These are phyloP conservation scores for Cladosporium austrohemisphaericum DNA, from an alignment of 2,329 filamentous ascomycete species.

Conservation along the genomic window DNA sequence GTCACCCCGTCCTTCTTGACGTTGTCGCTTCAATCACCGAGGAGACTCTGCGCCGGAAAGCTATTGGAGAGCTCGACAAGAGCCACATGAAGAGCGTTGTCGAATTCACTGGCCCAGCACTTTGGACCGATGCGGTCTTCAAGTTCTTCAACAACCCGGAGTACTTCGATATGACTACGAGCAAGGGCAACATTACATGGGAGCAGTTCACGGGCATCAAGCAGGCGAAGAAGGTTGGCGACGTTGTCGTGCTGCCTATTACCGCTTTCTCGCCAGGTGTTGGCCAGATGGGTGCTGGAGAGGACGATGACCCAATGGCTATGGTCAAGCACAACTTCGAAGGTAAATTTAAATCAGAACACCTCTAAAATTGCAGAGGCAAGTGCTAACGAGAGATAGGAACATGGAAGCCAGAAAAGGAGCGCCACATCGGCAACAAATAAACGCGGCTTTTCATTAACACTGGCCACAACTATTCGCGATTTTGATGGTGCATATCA, in stretches of 20 bases:
- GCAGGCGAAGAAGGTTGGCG: conserved; percentile 78
- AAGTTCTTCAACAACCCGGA: conserved; percentile 87
- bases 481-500: no score
- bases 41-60: conserved; percentile 72
- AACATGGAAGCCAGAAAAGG: conserved; percentile 70
- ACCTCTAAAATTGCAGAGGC: not conserved
- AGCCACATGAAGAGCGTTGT: conserved; percentile 70
- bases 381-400: conserved; percentile 43
- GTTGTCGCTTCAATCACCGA: conserved; percentile 82
- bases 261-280: conserved; percentile 97
- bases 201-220: conserved; percentile 86
- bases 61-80: conserved; percentile 58
- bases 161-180: conserved; percentile 76
- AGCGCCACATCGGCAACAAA: conserved; percentile 56
- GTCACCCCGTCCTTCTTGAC: conserved; percentile 85
- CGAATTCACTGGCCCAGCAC: conserved; percentile 87
- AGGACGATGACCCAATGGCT: conserved; percentile 88
- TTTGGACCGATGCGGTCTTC: conserved; percentile 93
- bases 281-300: conserved; percentile 84
- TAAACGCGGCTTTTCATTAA: not conserved
- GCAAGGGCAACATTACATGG: conserved; percentile 73
- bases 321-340: conserved; percentile 97
- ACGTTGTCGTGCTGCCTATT: conserved; percentile 90
- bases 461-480: not conserved
- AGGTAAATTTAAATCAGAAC: conserved; percentile 56